Percentiles rank a stretch among this genome's conserved stretches.
Conservation (phyloP, 108 stramenopile genomes). For the Pinguiococcus pyrenoidosus region DNA sequence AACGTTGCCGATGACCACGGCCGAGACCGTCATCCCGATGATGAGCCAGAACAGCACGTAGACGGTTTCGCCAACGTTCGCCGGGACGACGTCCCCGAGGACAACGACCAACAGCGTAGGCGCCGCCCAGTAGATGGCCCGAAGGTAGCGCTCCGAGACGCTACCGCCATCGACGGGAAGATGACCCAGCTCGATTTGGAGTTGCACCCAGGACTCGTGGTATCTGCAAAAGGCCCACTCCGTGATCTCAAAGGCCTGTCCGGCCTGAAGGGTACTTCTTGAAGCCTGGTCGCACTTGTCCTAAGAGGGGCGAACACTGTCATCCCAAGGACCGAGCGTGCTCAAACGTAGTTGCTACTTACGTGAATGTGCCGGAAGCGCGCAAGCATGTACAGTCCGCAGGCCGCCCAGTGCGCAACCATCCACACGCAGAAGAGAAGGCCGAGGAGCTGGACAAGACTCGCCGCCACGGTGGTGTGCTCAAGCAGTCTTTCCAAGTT, state of each 20-base stretch:
- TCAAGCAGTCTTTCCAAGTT: conserved; percentile 15
- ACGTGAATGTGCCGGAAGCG: conserved; percentile 10
- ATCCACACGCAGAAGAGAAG: conserved; percentile 25
- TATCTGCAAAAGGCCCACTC: conserved; percentile 12
- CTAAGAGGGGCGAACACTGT: no score
- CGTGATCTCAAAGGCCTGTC: not conserved
- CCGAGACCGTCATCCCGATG: conserved; percentile 41
- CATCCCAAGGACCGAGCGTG: no score
- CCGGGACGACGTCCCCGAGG: conserved; percentile 45
- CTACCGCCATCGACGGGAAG: conserved; percentile 33
- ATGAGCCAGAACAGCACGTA: conserved; percentile 40
- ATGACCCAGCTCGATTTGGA: conserved; percentile 31
- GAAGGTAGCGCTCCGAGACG: conserved; percentile 29
- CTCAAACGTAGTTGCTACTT: no score
- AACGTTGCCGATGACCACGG: conserved; percentile 45
- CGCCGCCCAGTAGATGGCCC: conserved; percentile 46
- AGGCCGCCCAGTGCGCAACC: conserved; percentile 43
- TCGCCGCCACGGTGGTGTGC: no score
- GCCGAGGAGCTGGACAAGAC: no score
- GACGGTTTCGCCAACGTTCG: conserved; percentile 32
- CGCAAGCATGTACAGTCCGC: conserved; percentile 41
- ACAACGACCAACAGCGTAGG: conserved; percentile 46
- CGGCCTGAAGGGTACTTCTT: no score
- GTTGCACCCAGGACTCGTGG: conserved; percentile 39
- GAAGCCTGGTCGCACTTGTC: no score